A percentile compares a stretch with the other conserved stretches of the same genome.
Evolutionary conservation across 306 rosid species (phyloP).

Genomic region (Trifolium repens): DNA sequence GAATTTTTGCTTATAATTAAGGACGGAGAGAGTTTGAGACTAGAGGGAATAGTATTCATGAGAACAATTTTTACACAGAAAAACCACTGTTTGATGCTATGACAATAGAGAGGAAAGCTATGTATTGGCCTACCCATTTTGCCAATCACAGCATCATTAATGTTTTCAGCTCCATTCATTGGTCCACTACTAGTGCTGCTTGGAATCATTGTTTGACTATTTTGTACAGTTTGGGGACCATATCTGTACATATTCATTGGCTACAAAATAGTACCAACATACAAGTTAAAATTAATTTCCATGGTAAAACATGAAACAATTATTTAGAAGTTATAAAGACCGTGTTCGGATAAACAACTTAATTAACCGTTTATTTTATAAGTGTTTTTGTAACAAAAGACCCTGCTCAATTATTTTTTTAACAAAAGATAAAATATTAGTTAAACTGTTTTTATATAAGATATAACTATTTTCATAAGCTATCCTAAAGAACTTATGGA

Average conservation of each 20-base stretch:
- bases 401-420: no score
- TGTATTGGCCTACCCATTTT: conserved; percentile 51
- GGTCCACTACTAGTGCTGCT: conserved; percentile 53
- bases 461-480: not conserved
- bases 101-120: conserved; percentile 8
- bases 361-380: not conserved
- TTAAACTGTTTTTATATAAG: not conserved
- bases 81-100: conserved; percentile 14
- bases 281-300: conserved; percentile 23
- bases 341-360: not conserved
- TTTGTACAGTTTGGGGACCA: conserved; percentile 61
- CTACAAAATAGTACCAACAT: conserved; percentile 49
- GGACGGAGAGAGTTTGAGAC: no score
- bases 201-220: conserved; percentile 60
- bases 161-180: conserved; percentile 51
- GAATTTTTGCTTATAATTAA: no score
- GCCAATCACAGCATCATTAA: conserved; percentile 54
- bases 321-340: not conserved
- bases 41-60: no score
- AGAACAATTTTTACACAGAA: not conserved
- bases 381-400: no score
- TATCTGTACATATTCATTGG: conserved; percentile 68
- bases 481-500: not conserved
- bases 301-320: conserved; percentile 7
- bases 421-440: not conserved